Base-by-base conservation (phyloP, 2,329 filamentous ascomycete species). In the Fusarium illudens region DNA sequence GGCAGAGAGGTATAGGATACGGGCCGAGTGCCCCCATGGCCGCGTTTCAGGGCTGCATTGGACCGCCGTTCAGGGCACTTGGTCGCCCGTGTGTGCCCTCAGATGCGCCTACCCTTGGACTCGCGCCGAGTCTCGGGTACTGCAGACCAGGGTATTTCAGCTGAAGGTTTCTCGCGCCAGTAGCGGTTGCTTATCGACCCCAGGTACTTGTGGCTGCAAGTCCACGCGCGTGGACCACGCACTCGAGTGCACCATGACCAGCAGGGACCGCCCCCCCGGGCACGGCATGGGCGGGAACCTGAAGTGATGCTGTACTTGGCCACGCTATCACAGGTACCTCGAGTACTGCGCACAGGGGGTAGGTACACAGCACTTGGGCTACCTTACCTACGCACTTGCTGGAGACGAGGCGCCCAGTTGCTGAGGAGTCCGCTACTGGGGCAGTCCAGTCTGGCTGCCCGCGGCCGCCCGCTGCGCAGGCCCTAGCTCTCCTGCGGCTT, bases 141-240 rank as follows among this genome's bases (percentile, higher is more conserved):
- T 33, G 17, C n/a, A 10, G 6, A n/a, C 10, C 4, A 19, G 36
- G 15, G 53, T 68, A 67, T 58, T 37, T 13, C 7, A 3, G 20
- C 10, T 4, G 36, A 22, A 22, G 56, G 60, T 62, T 57, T 54
- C 36, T 30, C 25, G 56, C 50, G 59, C 59, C 46, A 61, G 62
- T 20, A 57, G 57, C 59, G 54, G 67, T 68, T 52, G 46, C 55
- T 62, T 20, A 11, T 48, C 42, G 56, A 58, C 44, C 56, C 51
- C 36, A 62, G 55, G 48, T 70, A 70, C 59, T 58, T 68, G 22
- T 55, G 46, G 53, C 50, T 55, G 60, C 58, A 62, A 67, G 60
- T 58, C 60, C 60, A 65, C 64, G 62, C 64, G 58, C 64, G 60
- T 39, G 46, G 60, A 39, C 60, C 57, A 67, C 60, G 34, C 42